Percentiles rank a stretch among this genome's conserved stretches.
Conservation (phyloP, 163 green algal species). For the Scenedesmus sp. region DNA sequence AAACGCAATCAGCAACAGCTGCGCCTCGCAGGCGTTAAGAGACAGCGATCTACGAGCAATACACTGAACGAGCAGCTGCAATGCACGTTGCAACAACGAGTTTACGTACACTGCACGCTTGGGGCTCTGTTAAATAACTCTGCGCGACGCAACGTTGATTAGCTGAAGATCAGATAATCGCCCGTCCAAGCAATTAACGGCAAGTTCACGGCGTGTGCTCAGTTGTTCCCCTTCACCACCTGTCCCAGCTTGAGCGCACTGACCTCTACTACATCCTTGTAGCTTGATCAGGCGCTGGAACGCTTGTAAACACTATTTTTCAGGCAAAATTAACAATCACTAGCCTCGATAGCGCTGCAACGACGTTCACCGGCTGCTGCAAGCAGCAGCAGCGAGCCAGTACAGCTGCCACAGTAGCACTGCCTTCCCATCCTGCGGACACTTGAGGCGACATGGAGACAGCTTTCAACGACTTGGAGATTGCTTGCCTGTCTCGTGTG, state of each 20-base stretch:
- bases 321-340: too few species aligned
- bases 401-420: background rate
- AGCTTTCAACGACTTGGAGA: conserved; percentile 45
- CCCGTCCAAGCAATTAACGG: background rate
- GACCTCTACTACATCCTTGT: background rate
- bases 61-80: background rate
- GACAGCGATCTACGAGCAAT: background rate
- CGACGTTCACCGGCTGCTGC: background rate
- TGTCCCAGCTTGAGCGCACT: background rate
- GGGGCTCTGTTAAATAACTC: background rate
- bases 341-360: background rate
- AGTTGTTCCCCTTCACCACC: background rate
- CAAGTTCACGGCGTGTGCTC: background rate
- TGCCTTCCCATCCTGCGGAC: background rate
- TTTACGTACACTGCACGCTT: background rate
- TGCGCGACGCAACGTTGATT: background rate
- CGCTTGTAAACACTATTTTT: background rate
- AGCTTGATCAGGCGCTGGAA: background rate
- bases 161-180: background rate
- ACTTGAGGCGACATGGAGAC: background rate
- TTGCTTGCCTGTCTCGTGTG: conserved; percentile 5
- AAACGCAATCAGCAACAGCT: conserved; percentile 3
- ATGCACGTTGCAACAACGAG: background rate
- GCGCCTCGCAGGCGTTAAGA: background rate
- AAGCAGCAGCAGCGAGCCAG: background rate